Conservation (phyloP, 2,329 filamentous ascomycete genomes). For the Gnomoniopsis smithogilvyi region DNA sequence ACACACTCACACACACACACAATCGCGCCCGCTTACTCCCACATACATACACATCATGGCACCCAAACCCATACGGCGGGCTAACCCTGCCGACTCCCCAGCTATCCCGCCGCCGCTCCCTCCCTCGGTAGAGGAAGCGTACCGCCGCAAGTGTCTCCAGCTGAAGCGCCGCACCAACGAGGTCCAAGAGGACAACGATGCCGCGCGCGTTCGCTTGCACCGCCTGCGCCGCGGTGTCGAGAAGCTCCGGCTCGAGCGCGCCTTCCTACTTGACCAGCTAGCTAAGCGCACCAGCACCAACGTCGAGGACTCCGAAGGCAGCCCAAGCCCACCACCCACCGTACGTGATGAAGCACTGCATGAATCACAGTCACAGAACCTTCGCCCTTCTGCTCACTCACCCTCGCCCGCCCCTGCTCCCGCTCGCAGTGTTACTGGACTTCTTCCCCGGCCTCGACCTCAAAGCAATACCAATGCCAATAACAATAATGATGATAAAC, state of each 20-base stretch:
- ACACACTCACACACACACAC: too few species aligned
- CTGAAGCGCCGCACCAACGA: constrained; percentile 88
- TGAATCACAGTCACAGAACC: constrained; percentile 11
- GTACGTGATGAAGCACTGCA: constrained; percentile 42
- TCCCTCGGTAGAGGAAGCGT: constrained; percentile 91
- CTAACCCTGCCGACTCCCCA: constrained; percentile 29
- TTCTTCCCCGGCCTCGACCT: constrained; percentile 12
- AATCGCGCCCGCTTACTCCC: too few species aligned
- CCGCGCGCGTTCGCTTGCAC: constrained; percentile 72
- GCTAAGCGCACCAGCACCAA: constrained; percentile 71
- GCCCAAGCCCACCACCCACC: constrained; percentile 75
- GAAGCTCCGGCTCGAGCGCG: constrained; percentile 85
- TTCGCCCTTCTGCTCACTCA: constrained; percentile 13
- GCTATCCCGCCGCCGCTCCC: constrained; percentile 62
- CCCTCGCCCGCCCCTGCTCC: constrained; percentile 15
- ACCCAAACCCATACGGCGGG: constrained; percentile 24
- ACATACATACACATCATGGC: constrained; percentile 14
- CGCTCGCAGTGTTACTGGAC: constrained; percentile 14
- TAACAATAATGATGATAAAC: constrained; percentile 6
- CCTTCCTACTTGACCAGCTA: constrained; percentile 70
- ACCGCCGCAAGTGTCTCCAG: constrained; percentile 94
- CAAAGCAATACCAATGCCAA: background rate
- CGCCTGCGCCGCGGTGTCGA: constrained; percentile 83
- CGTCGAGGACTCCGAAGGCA: constrained; percentile 75
- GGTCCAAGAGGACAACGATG: constrained; percentile 88